Base-by-base conservation (phyloP, 371 early-diverging fungal genomes). In the Mucor piriformis region DNA sequence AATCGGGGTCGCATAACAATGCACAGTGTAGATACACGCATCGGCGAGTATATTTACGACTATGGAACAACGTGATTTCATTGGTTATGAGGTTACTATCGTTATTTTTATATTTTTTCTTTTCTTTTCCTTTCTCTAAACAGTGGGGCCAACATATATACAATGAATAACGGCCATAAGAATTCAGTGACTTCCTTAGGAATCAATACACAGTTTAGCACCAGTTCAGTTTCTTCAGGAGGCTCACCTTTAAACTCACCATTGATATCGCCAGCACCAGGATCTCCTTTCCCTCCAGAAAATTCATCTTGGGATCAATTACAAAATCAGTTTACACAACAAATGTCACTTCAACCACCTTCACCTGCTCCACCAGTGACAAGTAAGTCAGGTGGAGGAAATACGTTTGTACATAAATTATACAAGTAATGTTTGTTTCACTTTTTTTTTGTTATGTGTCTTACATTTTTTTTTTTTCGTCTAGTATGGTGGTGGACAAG, bases 321-420 rank as follows among this genome's bases (percentile, higher is more conserved):
- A 11, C 71, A 67, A 20, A 69, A 53, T 24, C 61, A 66, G 25
- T 61, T 66, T 40, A 48, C 57, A 21, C 63, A 73, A 35, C 73
- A 73, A 58, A 66, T 70, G 67, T 64, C 73, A 11, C 54, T 73
- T 42, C 73, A 69, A 25, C 70, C 70, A 37, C 64, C 66, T 23
- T 40, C 61, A 32, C 40, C 61, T 16, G 21, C 47, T 15, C 29
- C 54, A 35, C 38, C 55, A 27, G 32, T 49, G n/a, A 3, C 57
- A 23, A 56, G 49, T 23, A 63, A 63, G 18, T 16, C 63, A 15
- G 60, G 54, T 16, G 46, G 56, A 46, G 62, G 59, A 12, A 73
- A 69, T 49, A 73, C 73, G 2, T 73, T 73, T 69, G 73, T 73
- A 52, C 73, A 73, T 63, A 76, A 72, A 55, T 54, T 72, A 44